Conservation (phyloP, 306 rosid species). For the Vigna hirtella region DNA sequence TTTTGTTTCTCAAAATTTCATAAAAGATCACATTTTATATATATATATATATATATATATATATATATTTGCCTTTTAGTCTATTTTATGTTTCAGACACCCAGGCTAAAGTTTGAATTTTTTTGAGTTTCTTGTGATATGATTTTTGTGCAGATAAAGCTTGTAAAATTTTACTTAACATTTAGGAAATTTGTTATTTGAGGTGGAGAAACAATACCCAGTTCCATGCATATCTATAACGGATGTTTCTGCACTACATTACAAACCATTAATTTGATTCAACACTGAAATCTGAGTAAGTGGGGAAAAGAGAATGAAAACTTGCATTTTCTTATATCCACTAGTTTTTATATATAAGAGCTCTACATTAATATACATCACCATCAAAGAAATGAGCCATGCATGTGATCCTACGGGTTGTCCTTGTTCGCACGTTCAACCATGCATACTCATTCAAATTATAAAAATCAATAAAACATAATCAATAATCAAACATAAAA, state of each 20-base stretch:
- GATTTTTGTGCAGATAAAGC: too few relatives aligned
- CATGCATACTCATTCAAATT: background rate
- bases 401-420: constrained; percentile 24
- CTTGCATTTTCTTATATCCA: background rate
- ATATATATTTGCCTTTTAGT: too few relatives aligned
- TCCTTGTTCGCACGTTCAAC: constrained; percentile 12
- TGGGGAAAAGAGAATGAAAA: background rate
- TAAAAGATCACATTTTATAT: too few relatives aligned
- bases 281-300: background rate
- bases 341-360: background rate
- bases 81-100: too few relatives aligned
- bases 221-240: background rate
- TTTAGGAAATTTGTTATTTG: background rate
- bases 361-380: constrained; percentile 2
- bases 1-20: too few relatives aligned
- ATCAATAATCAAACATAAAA: too few relatives aligned
- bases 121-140: too few relatives aligned
- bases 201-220: background rate
- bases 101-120: too few relatives aligned
- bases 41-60: too few relatives aligned
- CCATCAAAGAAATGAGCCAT: constrained; percentile 26
- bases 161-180: too few relatives aligned
- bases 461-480: too few relatives aligned
- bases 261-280: constrained; percentile 23
- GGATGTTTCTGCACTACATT: background rate